Evolutionary conservation across 164 flowering plant species (phyloP).

Genomic region (Nymphaea colorata): DNA sequence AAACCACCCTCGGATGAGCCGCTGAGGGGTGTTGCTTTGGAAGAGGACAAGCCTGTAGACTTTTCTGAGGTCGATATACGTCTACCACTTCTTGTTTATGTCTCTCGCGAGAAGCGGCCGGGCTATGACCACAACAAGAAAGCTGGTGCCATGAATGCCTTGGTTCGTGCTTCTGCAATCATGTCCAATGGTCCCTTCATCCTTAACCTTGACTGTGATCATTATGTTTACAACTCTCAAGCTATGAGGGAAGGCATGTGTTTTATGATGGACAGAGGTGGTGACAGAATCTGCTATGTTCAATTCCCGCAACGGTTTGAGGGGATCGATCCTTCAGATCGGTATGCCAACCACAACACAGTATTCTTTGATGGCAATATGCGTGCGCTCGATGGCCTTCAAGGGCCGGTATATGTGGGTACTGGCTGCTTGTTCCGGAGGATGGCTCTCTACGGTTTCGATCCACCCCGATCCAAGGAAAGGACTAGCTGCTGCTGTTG

Average conservation of each 20-base stretch:
- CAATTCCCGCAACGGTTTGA: constrained; percentile 91
- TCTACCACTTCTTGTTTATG: constrained; percentile 72
- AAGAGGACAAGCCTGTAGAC: constrained; percentile 31
- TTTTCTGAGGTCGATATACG: constrained; percentile 60
- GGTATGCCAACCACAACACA: constrained; percentile 83
- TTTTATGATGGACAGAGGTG: constrained; percentile 91
- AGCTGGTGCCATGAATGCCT: constrained; percentile 92
- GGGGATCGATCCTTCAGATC: constrained; percentile 84
- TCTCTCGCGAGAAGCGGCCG: constrained; percentile 83
- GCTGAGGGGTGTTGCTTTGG: constrained; percentile 23
- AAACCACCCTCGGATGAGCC: constrained; percentile 77
- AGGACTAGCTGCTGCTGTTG: constrained; percentile 15
- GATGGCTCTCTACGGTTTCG: constrained; percentile 75
- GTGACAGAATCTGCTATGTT: constrained; percentile 64
- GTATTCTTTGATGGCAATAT: constrained; percentile 87
- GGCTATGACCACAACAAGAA: constrained; percentile 96
- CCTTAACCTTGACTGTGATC: constrained; percentile 85
- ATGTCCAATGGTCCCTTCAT: constrained; percentile 93
- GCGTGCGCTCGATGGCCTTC: constrained; percentile 90
- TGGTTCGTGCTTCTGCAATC: constrained; percentile 83
- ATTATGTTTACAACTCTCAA: constrained; percentile 67
- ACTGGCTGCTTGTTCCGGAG: constrained; percentile 93
- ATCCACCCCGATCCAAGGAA: constrained; percentile 53
- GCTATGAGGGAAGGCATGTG: constrained; percentile 88
- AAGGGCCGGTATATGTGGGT: constrained; percentile 91